Conservation (phyloP, 2,329 filamentous ascomycete genomes). For the Zalaria sp. region DNA sequence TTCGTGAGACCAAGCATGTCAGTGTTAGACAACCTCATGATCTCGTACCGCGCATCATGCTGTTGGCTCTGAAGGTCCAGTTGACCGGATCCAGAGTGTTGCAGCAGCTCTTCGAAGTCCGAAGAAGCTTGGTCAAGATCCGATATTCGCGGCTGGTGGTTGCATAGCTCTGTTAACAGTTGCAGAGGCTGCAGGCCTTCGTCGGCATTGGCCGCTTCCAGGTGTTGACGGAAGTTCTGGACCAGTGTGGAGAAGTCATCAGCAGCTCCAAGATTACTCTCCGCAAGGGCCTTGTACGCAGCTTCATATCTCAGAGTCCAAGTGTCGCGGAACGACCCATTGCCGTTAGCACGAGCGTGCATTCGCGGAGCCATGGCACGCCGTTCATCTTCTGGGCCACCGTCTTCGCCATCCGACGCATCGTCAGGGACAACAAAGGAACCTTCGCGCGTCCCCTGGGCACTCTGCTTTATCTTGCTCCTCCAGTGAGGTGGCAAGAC, state of each 20-base stretch:
- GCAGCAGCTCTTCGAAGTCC: slow-evolving; percentile 5
- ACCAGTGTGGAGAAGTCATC: not conserved
- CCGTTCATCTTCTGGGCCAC: not conserved
- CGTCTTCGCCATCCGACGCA: not conserved
- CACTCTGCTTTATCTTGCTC: slow-evolving; percentile 5
- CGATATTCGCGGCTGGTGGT: slow-evolving; percentile 5
- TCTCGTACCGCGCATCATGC: not conserved
- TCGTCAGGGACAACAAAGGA: slow-evolving; percentile 10
- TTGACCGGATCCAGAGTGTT: not conserved
- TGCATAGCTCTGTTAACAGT: slow-evolving; percentile 1
- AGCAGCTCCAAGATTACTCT: not conserved
- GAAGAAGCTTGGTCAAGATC: slow-evolving; percentile 8
- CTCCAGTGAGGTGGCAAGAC: slow-evolving; percentile 10
- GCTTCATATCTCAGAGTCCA: slow-evolving; percentile 7
- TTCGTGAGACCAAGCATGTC: slow-evolving; percentile 3
- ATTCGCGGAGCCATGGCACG: too few relatives aligned
- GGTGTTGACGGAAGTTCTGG: not conserved
- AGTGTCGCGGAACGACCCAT: not conserved
- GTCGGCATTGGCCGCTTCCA: not conserved
- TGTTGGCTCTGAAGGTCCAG: not conserved
- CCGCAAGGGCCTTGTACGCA: slow-evolving; percentile 1
- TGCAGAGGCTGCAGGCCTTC: not conserved
- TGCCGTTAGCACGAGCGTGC: too few relatives aligned
- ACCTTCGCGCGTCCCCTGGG: slow-evolving; percentile 4
- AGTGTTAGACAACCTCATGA: slow-evolving; percentile 2